Conservation (phyloP, 805 yeast species). For the Maudiozyma bulderi region DNA sequence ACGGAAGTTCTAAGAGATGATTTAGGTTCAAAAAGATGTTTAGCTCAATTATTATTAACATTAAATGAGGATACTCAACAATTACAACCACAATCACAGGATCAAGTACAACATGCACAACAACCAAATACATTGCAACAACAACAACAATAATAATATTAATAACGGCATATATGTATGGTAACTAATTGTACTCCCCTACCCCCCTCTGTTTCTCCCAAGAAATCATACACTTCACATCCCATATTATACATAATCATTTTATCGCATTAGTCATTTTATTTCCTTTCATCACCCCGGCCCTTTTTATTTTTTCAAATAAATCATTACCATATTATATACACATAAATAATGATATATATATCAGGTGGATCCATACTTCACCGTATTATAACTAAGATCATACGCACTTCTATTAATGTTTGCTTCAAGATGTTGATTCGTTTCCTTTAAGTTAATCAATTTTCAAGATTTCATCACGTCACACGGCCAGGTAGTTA, state of each 20-base stretch:
- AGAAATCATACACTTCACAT: not conserved
- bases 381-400: too few species aligned
- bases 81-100: not conserved
- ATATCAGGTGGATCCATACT: too few species aligned
- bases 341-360: too few species aligned
- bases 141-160: not conserved
- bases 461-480: too few species aligned
- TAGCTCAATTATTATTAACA: slow-evolving; percentile 70
- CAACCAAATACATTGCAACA: not conserved
- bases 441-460: too few species aligned
- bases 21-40: slow-evolving; percentile 74
- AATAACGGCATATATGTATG: not conserved
- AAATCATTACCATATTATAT: too few species aligned
- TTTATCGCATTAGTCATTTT: not conserved
- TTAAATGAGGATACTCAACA: slow-evolving; percentile 35
- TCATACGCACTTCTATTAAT: too few species aligned
- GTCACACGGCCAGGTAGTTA: too few species aligned
- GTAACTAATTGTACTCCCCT: not conserved
- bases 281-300: not conserved
- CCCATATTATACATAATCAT: not conserved
- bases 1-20: slow-evolving; percentile 73
- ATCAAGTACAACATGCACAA: slow-evolving; percentile 1
- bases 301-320: too few species aligned
- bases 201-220: not conserved
- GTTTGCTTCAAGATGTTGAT: too few species aligned